Evolutionary conservation across 352 stramenopile species (phyloP).

Genomic region (Saprolegnia parasitica): DNA sequence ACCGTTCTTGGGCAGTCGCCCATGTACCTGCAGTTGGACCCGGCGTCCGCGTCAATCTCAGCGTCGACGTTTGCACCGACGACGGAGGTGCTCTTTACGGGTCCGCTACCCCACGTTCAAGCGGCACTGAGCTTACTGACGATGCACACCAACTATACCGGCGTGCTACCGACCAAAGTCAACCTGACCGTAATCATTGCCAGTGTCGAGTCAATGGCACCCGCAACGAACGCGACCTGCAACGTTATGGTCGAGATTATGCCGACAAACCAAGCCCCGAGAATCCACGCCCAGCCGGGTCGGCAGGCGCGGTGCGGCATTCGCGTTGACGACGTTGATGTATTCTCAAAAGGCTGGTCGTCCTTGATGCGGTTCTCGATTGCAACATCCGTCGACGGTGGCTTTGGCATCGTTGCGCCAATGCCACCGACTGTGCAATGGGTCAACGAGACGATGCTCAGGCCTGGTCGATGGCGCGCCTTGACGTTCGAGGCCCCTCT

Average conservation of each 20-base stretch:
- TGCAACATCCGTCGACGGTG: not conserved
- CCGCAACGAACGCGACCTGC: not conserved
- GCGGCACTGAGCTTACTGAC: not conserved
- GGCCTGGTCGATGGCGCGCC: not conserved
- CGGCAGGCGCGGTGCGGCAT: not conserved
- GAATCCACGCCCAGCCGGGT: not conserved
- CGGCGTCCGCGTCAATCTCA: not conserved
- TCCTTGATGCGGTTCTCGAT: not conserved
- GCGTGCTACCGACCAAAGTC: no score
- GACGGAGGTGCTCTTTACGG: not conserved
- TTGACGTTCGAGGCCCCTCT: slow-evolving; percentile 1
- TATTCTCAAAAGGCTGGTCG: not conserved
- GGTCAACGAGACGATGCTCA: not conserved
- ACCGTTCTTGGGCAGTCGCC: not conserved
- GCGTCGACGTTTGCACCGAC: slow-evolving; percentile 1
- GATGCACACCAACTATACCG: no score
- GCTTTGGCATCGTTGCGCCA: not conserved
- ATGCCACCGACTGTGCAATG: not conserved
- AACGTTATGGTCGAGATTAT: not conserved
- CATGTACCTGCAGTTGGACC: not conserved
- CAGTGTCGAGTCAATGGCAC: no score
- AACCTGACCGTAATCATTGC: no score
- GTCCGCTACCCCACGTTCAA: not conserved
- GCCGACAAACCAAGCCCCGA: not conserved
- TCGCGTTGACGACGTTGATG: slow-evolving; percentile 3